These are phyloP conservation scores for Saitozyma podzolica DNA, from an alignment of 768 basidiomycete genomes.

Conservation along the genomic window DNA sequence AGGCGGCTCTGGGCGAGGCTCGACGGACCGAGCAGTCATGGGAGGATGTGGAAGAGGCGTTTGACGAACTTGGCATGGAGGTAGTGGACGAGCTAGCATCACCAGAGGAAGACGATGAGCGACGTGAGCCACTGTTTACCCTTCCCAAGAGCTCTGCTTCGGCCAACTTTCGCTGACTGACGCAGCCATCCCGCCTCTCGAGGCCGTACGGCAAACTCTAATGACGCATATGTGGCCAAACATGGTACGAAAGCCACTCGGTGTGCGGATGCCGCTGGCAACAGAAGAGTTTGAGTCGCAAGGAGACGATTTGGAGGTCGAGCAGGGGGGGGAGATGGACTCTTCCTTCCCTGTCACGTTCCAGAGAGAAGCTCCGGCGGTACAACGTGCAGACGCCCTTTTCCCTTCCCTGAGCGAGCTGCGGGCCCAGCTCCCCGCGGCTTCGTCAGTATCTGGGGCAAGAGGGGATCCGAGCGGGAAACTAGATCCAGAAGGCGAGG, in stretches of 20 bases:
- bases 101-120: constrained; percentile 36
- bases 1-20: not conserved
- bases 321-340: too few species aligned
- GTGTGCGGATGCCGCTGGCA: constrained; percentile 1
- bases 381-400: too few species aligned
- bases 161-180: not conserved
- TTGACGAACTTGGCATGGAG: constrained; percentile 27
- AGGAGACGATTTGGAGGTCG: not conserved
- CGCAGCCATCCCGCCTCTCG: constrained; percentile 28
- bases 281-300: constrained; percentile 2
- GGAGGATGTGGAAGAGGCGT: constrained; percentile 20
- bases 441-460: not conserved
- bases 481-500: not conserved
- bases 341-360: too few species aligned
- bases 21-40: not conserved
- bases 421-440: too few species aligned
- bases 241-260: constrained; percentile 36
- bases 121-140: constrained; percentile 28
- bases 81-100: constrained; percentile 12
- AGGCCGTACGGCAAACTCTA: constrained; percentile 38
- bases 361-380: too few species aligned
- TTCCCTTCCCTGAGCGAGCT: too few species aligned
- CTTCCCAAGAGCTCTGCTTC: not conserved
- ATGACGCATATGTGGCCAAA: constrained; percentile 46
- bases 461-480: not conserved